Percentiles rank a stretch among this genome's conserved stretches.
These are phyloP conservation scores for Jatropha podagrica DNA, from an alignment of 441 rosid species.

Conservation along the genomic window DNA sequence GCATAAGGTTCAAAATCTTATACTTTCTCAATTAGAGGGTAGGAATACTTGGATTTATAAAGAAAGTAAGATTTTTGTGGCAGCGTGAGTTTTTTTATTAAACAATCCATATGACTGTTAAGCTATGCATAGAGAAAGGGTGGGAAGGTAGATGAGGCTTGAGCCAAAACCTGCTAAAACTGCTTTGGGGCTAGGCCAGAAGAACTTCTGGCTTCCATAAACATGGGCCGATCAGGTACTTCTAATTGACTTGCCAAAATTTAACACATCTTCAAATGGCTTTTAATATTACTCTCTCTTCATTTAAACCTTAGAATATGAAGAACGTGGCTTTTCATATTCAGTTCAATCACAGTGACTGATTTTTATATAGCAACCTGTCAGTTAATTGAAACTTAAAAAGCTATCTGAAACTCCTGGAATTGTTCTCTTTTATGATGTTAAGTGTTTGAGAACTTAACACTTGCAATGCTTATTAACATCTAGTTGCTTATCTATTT, in stretches of 20 bases:
- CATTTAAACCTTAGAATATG: background rate
- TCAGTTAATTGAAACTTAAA: background rate
- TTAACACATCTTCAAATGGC: background rate
- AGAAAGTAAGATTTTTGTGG: background rate
- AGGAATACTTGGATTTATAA: background rate
- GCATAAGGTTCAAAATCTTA: background rate
- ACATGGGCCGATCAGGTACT: background rate
- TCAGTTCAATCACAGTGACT: background rate
- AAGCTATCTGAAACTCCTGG: background rate
- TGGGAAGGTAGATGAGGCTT: background rate
- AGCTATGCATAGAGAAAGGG: background rate
- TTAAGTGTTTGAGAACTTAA: background rate
- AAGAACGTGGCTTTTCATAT: background rate
- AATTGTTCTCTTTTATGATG: background rate
- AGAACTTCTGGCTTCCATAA: background rate
- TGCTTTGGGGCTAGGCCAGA: background rate
- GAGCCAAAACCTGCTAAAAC: background rate
- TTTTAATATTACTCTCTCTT: background rate
- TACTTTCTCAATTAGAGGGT: background rate
- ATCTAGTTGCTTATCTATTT: background rate
- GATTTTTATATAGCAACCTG: background rate
- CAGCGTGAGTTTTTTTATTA: background rate
- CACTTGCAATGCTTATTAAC: background rate
- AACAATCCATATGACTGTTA: background rate
- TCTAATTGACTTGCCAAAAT: background rate